Conservation (phyloP, 2,329 filamentous ascomycete species). For the Colletotrichum trifolii region DNA sequence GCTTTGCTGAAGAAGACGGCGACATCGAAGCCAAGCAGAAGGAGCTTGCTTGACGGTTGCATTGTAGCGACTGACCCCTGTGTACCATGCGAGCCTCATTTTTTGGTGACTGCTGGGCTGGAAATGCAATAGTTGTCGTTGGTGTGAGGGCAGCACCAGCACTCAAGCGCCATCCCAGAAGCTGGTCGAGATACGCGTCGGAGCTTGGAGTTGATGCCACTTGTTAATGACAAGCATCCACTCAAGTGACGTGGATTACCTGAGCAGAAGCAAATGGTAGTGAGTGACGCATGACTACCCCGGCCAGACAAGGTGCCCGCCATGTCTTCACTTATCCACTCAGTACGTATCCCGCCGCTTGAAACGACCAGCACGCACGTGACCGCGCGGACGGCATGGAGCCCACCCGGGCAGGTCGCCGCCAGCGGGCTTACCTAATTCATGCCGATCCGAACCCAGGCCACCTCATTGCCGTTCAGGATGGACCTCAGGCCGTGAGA, state of each 20-base stretch:
- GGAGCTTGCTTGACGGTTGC: constrained; percentile 12
- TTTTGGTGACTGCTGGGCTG: constrained; percentile 47
- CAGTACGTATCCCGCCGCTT: too few species aligned
- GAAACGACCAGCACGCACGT: too few species aligned
- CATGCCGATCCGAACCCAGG: constrained; percentile 7
- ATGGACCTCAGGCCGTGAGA: neutral
- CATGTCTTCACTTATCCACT: neutral
- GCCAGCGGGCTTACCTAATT: constrained; percentile 11
- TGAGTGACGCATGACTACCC: neutral
- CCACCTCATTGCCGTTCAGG: neutral
- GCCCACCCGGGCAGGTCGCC: too few species aligned
- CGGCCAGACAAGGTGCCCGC: constrained; percentile 14
- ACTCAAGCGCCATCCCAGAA: constrained; percentile 45
- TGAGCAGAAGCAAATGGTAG: constrained; percentile 27
- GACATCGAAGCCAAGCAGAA: constrained; percentile 14
- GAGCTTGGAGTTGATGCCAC: constrained; percentile 45
- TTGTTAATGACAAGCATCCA: constrained; percentile 41
- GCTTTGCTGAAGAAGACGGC: constrained; percentile 15
- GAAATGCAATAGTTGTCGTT: constrained; percentile 29
- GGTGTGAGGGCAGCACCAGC: constrained; percentile 37
- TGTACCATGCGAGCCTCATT: constrained; percentile 71
- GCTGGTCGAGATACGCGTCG: constrained; percentile 26
- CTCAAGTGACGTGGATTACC: constrained; percentile 30
- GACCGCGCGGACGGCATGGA: too few species aligned
- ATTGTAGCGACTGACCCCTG: constrained; percentile 60